phyloP scores from a whole-genome alignment of 345 rosid species.

The Melaleuca alternifolia region DNA sequence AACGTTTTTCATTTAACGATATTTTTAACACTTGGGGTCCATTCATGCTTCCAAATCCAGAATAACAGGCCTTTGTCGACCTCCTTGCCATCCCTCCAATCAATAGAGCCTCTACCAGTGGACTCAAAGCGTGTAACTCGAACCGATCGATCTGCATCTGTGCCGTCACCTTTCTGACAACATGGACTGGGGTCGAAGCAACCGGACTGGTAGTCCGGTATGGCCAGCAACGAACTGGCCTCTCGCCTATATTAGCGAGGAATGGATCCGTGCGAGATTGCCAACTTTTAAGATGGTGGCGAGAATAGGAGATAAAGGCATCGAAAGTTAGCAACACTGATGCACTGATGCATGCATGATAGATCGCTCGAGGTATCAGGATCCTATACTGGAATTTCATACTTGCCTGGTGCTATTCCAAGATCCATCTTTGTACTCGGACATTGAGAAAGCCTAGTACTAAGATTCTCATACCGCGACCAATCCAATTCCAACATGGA shows the following conservation, averaged over 20 bases:
- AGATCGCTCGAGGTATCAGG: neutral
- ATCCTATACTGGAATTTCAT: neutral
- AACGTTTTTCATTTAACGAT: neutral
- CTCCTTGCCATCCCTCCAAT: neutral
- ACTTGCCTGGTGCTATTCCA: neutral
- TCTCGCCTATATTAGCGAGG: neutral
- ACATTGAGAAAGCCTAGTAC: neutral
- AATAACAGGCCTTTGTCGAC: neutral
- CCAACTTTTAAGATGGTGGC: neutral
- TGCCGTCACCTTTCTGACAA: neutral
- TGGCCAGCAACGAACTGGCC: neutral
- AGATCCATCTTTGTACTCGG: neutral
- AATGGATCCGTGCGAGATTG: neutral
- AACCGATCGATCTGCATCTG: neutral
- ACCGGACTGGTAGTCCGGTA: neutral
- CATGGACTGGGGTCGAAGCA: neutral
- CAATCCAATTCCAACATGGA: neutral
- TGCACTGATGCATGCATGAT: neutral
- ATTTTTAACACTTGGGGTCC: neutral
- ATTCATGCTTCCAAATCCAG: neutral
- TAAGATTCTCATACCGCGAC: neutral
- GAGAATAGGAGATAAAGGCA: neutral
- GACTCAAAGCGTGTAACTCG: neutral
- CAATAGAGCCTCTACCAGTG: neutral
- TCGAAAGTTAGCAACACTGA: neutral